Evolutionary conservation across 495 filamentous ascomycete genomes (phyloP), one percentile per base, ranked within the genome.

Genomic region (Xylaria grammica): DNA sequence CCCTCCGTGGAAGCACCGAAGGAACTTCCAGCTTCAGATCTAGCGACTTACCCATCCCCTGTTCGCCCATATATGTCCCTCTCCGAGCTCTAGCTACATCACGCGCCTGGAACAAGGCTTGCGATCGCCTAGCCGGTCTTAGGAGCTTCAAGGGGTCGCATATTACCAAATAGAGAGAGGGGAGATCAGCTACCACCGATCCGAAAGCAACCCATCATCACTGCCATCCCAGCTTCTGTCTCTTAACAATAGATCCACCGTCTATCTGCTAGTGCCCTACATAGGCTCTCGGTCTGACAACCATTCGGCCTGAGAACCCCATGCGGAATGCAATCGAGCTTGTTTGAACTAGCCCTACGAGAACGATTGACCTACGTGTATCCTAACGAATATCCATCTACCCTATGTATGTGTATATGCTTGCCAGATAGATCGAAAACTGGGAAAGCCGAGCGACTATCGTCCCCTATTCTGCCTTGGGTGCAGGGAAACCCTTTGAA

Each of bases 371-470:
- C 44, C 26, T 30, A 26, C 34, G 59, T 53, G 46, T 26, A 9
- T 38, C 36, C 32, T 17, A 34, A 34, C 24, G 19, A 20, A 26
- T 27, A 46, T 19, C 61, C 32, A 26, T 36, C 51, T 44, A 20
- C 34, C 26, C 27, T 19, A 64, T 58, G 62, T 64, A 64, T 58
- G 62, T 64, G 45, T 50, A 55, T 51, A 11, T 64, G 44, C 62
- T 57, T 58, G 45, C 53, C 32, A 56, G 53, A 50, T 58, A 64
- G 53, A 58, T 44, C 40, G 32, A 63, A 13, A 63, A 38, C 27
- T 51, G 17, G 42, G 52, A n/a, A 64, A 45, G 51, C 24, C 44
- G 22, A 38, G 29, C 15, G 32, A 40, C 30, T 6, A 26, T 15
- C 15, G 48, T 13, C 49, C 29, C 20, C 30, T 56, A 6, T n/a